These are phyloP conservation scores for Clausena lansium DNA, from an alignment of 345 rosid species.

Conservation along the genomic window DNA sequence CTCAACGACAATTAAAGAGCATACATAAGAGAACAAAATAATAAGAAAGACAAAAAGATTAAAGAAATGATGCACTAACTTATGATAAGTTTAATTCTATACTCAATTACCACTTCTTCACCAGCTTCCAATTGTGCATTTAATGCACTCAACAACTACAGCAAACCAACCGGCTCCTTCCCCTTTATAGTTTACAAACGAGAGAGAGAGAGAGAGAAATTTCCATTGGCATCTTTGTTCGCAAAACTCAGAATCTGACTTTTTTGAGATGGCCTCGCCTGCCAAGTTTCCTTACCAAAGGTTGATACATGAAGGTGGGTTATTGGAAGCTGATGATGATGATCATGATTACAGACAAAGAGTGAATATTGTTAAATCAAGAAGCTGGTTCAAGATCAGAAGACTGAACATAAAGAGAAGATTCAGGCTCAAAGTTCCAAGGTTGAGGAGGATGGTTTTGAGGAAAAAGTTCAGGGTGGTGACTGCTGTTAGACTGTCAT, in stretches of 20 bases:
- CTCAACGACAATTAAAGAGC: too few species aligned
- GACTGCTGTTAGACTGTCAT: constrained; percentile 24
- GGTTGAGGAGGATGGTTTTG: constrained; percentile 32
- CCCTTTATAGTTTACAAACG: neutral
- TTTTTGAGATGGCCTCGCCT: constrained; percentile 27
- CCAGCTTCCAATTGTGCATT: constrained; percentile 20
- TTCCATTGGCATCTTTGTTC: constrained; percentile 6
- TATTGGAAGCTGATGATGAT: neutral
- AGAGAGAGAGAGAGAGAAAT: constrained; percentile 17
- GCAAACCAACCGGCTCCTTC: constrained; percentile 17
- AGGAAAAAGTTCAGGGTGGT: constrained; percentile 38
- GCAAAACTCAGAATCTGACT: neutral
- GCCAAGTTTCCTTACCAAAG: constrained; percentile 41
- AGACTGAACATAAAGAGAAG: constrained; percentile 47
- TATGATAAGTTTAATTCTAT: neutral
- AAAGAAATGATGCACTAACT: too few species aligned
- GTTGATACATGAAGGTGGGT: constrained; percentile 29
- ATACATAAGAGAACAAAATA: too few species aligned
- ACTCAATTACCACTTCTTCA: neutral
- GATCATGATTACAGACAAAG: constrained; percentile 16
- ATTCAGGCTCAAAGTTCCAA: constrained; percentile 46
- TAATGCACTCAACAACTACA: constrained; percentile 30
- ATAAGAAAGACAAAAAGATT: too few species aligned
- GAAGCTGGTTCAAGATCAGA: constrained; percentile 36
- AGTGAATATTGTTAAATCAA: constrained; percentile 13